Evolutionary conservation across 192 early-diverging fungal genomes (phyloP).

Genomic region (Rhizophagus clarus): DNA sequence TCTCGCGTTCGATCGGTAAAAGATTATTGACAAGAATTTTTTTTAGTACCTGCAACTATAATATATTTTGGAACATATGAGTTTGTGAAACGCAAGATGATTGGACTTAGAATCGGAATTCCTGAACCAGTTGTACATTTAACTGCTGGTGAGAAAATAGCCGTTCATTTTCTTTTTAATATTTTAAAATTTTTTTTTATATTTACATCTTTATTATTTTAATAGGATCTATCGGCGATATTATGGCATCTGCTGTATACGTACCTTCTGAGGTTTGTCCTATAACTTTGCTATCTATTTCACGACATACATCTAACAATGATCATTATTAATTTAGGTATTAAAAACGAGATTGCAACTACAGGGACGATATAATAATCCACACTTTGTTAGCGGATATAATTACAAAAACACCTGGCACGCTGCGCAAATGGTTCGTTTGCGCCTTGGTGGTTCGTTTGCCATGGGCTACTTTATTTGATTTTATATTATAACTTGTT

Average conservation of each 20-base stretch:
- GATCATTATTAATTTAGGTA: background rate
- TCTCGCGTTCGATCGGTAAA: too few relatives aligned
- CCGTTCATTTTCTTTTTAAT: background rate
- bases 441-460: constrained; percentile 22
- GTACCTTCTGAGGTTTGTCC: constrained; percentile 57
- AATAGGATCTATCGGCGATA: constrained; percentile 54
- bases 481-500: background rate
- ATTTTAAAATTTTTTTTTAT: background rate
- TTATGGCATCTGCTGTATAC: constrained; percentile 58
- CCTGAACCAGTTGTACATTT: constrained; percentile 58
- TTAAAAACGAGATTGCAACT: constrained; percentile 81
- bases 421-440: constrained; percentile 55
- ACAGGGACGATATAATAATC: constrained; percentile 75
- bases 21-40: constrained; percentile 4
- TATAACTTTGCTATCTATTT: background rate
- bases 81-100: constrained; percentile 56
- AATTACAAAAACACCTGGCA: constrained; percentile 70
- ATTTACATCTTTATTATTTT: background rate
- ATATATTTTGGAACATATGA: constrained; percentile 63
- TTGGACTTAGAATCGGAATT: constrained; percentile 37
- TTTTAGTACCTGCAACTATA: constrained; percentile 54
- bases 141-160: constrained; percentile 41
- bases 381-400: constrained; percentile 67
- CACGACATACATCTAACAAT: background rate
- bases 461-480: background rate